These are phyloP conservation scores for Paramyrothecium roridum DNA, from an alignment of 2,329 filamentous ascomycete genomes.

Conservation along the genomic window DNA sequence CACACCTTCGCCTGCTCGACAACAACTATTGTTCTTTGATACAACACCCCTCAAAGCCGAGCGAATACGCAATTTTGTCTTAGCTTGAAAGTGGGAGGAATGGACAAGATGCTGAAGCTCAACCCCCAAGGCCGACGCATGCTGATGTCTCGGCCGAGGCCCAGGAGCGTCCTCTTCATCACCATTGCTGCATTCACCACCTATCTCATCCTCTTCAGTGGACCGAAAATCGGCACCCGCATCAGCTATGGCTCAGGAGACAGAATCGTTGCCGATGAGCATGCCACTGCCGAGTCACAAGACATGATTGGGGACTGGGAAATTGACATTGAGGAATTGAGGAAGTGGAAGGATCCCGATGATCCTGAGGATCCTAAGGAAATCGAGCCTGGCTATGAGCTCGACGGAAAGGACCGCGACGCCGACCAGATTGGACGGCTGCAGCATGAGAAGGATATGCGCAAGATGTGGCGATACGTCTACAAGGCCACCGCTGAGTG, in stretches of 20 bases:
- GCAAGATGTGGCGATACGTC: slow-evolving; percentile 35
- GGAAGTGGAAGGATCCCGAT: slow-evolving; percentile 30
- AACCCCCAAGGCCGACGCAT: slow-evolving; percentile 23
- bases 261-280: slow-evolving; percentile 26
- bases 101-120: slow-evolving; percentile 26
- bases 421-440: slow-evolving; percentile 28
- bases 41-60: not conserved
- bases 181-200: slow-evolving; percentile 35
- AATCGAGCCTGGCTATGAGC: slow-evolving; percentile 31
- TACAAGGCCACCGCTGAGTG: slow-evolving; percentile 38
- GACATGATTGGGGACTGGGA: slow-evolving; percentile 23
- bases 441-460: slow-evolving; percentile 40
- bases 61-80: slow-evolving; percentile 1
- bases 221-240: slow-evolving; percentile 19
- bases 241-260: slow-evolving; percentile 14
- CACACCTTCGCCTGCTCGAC: not conserved
- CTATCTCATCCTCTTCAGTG: slow-evolving; percentile 40
- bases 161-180: slow-evolving; percentile 38
- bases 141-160: slow-evolving; percentile 31
- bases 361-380: slow-evolving; percentile 31
- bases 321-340: slow-evolving; percentile 29
- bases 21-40: not conserved
- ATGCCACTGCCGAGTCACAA: slow-evolving; percentile 9
- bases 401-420: slow-evolving; percentile 28
- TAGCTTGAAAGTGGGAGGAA: slow-evolving; percentile 9